A percentile compares a stretch with the other conserved stretches of the same genome.
Evolutionary conservation across 257 asterid species (phyloP).

Genomic region (Phtheirospermum japonicum): DNA sequence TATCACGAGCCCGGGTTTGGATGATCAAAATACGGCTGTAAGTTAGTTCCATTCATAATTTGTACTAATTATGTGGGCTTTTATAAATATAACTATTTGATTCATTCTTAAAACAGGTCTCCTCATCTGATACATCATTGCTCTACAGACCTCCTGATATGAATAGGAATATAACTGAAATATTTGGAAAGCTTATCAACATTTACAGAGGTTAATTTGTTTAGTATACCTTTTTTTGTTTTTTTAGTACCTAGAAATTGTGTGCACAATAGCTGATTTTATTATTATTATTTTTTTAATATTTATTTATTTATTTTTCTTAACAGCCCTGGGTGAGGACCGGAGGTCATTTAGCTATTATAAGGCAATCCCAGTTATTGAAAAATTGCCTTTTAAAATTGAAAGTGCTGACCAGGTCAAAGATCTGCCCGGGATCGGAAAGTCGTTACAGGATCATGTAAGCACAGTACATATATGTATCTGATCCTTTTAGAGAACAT

Average conservation of each 20-base stretch:
- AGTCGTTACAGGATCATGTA: constrained; percentile 92
- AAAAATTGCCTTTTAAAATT: constrained; percentile 83
- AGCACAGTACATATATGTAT: constrained; percentile 31
- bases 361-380: constrained; percentile 90
- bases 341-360: constrained; percentile 91
- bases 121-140: constrained; percentile 46
- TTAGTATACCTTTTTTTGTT: constrained; percentile 14
- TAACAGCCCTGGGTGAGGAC: constrained; percentile 84
- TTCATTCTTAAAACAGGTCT: constrained; percentile 44
- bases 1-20: constrained; percentile 38
- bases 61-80: constrained; percentile 10
- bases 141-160: constrained; percentile 86
- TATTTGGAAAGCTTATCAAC: constrained; percentile 84
- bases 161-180: constrained; percentile 72
- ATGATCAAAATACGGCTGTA: constrained; percentile 44
- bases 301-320: too few species aligned
- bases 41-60: constrained; percentile 25
- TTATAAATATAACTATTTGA: constrained; percentile 7
- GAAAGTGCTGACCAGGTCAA: constrained; percentile 85
- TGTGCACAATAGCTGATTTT: constrained; percentile 24
- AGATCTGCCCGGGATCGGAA: constrained; percentile 78
- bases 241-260: constrained; percentile 17
- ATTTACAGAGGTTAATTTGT: constrained; percentile 73
- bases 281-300: constrained; percentile 26
- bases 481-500: constrained; percentile 20